Percentiles rank a stretch among this genome's conserved stretches.
phyloP scores from a whole-genome alignment of 2,329 filamentous ascomycete species.

The Epichloe sylvatica region DNA sequence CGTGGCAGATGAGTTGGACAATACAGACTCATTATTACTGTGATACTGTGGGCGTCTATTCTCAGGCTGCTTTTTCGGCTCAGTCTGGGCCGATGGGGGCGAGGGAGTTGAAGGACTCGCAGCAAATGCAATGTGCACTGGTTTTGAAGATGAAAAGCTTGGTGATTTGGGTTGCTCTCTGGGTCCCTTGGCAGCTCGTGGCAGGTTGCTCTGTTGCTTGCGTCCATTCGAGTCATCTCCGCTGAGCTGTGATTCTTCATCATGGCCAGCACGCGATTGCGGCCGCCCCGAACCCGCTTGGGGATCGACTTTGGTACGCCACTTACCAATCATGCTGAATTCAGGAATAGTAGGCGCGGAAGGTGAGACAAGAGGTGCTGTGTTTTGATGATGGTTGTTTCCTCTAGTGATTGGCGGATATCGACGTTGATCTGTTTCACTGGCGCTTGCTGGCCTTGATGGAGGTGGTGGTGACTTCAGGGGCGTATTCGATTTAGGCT shows the following conservation, averaged over 20 bases:
- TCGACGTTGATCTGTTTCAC: slow-evolving; percentile 15
- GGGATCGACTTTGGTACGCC: slow-evolving; percentile 16
- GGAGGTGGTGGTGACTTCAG: slow-evolving; percentile 14
- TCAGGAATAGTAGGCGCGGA: slow-evolving; percentile 18
- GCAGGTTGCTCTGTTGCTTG: not conserved
- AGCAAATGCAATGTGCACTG: slow-evolving; percentile 1
- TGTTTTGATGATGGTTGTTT: slow-evolving; percentile 13
- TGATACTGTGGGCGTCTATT: slow-evolving; percentile 1
- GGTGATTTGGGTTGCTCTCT: not conserved
- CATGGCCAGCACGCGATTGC: not conserved
- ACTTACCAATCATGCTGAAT: slow-evolving; percentile 19
- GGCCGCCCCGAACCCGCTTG: slow-evolving; percentile 5
- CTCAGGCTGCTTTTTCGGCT: not conserved
- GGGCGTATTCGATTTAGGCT: slow-evolving; percentile 15
- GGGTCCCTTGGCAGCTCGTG: not conserved
- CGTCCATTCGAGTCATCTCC: not conserved
- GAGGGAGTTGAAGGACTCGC: not conserved
- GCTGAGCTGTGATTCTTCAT: not conserved
- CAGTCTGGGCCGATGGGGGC: not conserved
- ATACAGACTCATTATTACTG: slow-evolving; percentile 8
- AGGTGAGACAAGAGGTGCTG: slow-evolving; percentile 15
- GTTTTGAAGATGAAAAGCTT: not conserved
- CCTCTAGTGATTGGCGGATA: slow-evolving; percentile 26
- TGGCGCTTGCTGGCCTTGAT: slow-evolving; percentile 1
- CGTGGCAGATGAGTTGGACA: slow-evolving; percentile 3